These are phyloP conservation scores for Aureobasidium sp. DNA, from an alignment of 2,329 filamentous ascomycete genomes.

Conservation along the genomic window DNA sequence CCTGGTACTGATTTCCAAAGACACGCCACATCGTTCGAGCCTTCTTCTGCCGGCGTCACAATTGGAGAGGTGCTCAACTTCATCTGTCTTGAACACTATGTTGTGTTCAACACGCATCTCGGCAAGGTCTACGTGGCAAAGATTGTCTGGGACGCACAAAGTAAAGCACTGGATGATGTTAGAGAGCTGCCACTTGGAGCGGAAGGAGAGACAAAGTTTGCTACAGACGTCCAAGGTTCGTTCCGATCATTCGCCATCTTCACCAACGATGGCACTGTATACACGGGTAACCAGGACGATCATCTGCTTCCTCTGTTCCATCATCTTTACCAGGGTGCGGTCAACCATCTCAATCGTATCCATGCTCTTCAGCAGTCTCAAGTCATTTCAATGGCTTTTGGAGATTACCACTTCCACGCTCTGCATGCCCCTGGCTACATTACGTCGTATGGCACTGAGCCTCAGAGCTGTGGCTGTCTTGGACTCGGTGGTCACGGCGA, in stretches of 20 bases:
- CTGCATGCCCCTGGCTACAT: conserved; percentile 45
- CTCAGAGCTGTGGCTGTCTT: conserved; percentile 39
- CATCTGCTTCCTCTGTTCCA: conserved; percentile 19
- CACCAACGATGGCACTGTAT: conserved; percentile 37
- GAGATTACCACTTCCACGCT: conserved; percentile 48
- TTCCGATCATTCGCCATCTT: conserved; percentile 46
- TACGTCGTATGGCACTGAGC: conserved; percentile 44
- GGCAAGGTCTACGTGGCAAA: conserved; percentile 41
- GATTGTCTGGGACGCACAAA: conserved; percentile 25
- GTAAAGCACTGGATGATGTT: conserved; percentile 29
- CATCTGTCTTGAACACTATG: conserved; percentile 40
- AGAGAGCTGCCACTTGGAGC: conserved; percentile 35
- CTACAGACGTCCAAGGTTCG: conserved; percentile 43
- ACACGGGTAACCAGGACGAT: conserved; percentile 37
- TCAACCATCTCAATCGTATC: conserved; percentile 29
- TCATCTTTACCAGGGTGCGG: conserved; percentile 14
- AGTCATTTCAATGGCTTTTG: conserved; percentile 46
- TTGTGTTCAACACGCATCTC: conserved; percentile 43
- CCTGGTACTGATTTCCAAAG: conserved; percentile 36
- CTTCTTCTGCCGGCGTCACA: not conserved
- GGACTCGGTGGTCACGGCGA: conserved; percentile 35
- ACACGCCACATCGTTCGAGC: conserved; percentile 5
- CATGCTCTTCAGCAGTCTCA: conserved; percentile 42
- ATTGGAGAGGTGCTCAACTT: conserved; percentile 41
- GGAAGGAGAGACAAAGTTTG: conserved; percentile 18